phyloP scores from a whole-genome alignment of 331 rosid species.

The Quercus lobata region DNA sequence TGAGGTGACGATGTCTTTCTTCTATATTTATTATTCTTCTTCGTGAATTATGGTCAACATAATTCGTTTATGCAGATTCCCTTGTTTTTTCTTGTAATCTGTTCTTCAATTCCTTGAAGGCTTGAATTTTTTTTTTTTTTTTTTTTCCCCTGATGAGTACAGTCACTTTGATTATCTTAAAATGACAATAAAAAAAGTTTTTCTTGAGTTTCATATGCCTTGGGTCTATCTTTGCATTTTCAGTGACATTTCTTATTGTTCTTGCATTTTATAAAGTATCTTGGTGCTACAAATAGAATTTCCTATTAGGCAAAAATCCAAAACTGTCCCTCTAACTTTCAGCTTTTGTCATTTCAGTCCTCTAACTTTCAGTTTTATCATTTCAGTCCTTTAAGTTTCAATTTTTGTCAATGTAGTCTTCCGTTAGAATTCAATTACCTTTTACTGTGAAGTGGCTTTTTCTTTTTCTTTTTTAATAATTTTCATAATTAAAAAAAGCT shows the following conservation, averaged over 20 bases:
- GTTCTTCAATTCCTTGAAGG: neutral
- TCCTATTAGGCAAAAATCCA: too few species aligned
- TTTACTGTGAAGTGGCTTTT: too few species aligned
- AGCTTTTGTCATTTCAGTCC: too few species aligned
- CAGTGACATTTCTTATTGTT: neutral
- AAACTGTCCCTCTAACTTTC: too few species aligned
- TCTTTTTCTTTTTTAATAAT: too few species aligned
- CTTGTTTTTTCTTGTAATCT: neutral
- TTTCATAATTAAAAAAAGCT: too few species aligned
- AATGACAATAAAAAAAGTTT: neutral
- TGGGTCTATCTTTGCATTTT: neutral
- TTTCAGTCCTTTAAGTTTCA: too few species aligned
- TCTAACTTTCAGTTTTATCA: too few species aligned
- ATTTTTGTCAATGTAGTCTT: too few species aligned
- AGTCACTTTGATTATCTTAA: neutral
- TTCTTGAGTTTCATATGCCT: neutral
- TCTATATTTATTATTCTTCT: neutral
- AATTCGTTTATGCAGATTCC: neutral
- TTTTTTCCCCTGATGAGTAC: neutral
- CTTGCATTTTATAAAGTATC: neutral
- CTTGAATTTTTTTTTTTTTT: neutral
- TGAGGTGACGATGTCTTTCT: constrained; percentile 51
- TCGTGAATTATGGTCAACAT: neutral
- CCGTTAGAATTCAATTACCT: too few species aligned
- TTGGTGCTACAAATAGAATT: neutral